Evolutionary conservation across 768 basidiomycete genomes (phyloP).

Genomic region (Dendrothele bispora): DNA sequence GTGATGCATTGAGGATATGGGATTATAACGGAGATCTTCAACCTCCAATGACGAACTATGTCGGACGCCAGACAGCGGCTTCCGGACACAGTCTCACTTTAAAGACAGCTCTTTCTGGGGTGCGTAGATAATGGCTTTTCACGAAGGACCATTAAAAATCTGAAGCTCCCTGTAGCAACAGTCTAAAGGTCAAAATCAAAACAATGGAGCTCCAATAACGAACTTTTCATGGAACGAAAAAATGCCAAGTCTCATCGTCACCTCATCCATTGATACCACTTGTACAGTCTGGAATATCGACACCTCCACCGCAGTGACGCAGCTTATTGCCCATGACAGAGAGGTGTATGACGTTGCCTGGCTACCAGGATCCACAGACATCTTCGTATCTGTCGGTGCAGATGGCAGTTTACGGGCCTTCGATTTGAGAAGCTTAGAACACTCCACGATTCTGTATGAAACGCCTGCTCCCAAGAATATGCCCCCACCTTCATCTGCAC

Average conservation of each 20-base stretch:
- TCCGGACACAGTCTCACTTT: conserved; percentile 67
- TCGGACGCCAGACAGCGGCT: conserved; percentile 59
- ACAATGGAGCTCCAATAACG: conserved; percentile 87
- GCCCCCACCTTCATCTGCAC: conserved; percentile 55
- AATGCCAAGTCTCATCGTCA: conserved; percentile 87
- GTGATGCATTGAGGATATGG: conserved; percentile 91
- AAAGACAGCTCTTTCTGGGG: conserved; percentile 80
- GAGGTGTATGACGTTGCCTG: conserved; percentile 99
- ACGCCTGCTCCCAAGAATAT: conserved; percentile 78
- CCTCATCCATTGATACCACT: conserved; percentile 97
- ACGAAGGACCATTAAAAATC: conserved; percentile 9
- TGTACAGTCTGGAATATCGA: conserved; percentile 99
- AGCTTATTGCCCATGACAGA: conserved; percentile 95
- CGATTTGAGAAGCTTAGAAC: conserved; percentile 93
- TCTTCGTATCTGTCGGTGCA: conserved; percentile 97
- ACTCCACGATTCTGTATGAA: conserved; percentile 98
- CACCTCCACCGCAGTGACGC: conserved; percentile 89
- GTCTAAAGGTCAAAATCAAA: conserved; percentile 87
- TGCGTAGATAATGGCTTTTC: conserved; percentile 36
- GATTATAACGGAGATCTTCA: conserved; percentile 77
- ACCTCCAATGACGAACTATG: conserved; percentile 58
- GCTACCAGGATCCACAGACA: conserved; percentile 93
- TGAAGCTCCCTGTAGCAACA: conserved; percentile 42
- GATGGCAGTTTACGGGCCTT: conserved; percentile 96
- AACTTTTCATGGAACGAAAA: conserved; percentile 98